Evolutionary conservation across 1,284 basidiomycete species (phyloP).

Genomic region (Singerocomus rubriflavus): DNA sequence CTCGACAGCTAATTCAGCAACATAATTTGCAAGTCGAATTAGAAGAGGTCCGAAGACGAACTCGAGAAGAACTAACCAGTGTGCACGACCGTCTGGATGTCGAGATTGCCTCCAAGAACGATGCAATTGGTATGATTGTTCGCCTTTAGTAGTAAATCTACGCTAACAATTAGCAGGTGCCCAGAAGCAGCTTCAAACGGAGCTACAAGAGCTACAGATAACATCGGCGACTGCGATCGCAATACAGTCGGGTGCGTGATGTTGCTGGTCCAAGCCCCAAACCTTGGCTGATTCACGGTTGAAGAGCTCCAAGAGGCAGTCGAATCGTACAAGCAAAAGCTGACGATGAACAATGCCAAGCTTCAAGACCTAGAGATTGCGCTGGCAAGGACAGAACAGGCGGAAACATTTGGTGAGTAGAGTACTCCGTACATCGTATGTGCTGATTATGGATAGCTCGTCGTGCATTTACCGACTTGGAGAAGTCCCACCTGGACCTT

Average conservation of each 20-base stretch:
- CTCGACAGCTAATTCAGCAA: constrained; percentile 59
- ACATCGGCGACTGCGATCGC: constrained; percentile 56
- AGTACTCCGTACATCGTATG: background rate
- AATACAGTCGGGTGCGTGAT: constrained; percentile 52
- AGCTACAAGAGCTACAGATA: constrained; percentile 67
- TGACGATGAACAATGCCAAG: constrained; percentile 56
- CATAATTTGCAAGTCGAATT: constrained; percentile 62
- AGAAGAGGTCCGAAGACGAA: constrained; percentile 58
- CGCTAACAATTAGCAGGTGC: constrained; percentile 39
- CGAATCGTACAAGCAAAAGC: constrained; percentile 64
- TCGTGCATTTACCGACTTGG: constrained; percentile 59
- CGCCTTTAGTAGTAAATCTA: background rate
- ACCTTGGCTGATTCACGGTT: constrained; percentile 5
- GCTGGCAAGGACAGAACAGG: constrained; percentile 59
- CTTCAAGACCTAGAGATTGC: constrained; percentile 71
- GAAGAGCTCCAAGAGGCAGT: constrained; percentile 62
- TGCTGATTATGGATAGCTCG: constrained; percentile 39
- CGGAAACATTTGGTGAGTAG: constrained; percentile 57
- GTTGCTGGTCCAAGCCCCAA: background rate
- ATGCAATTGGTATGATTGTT: constrained; percentile 49
- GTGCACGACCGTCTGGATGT: constrained; percentile 57
- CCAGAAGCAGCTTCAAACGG: constrained; percentile 58
- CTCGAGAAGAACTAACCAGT: constrained; percentile 59
- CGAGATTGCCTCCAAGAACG: constrained; percentile 51
- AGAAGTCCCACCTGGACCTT: constrained; percentile 55